Evolutionary conservation across 176 grass and related monocot genomes (phyloP).

Genomic region (Carex cristatella): DNA sequence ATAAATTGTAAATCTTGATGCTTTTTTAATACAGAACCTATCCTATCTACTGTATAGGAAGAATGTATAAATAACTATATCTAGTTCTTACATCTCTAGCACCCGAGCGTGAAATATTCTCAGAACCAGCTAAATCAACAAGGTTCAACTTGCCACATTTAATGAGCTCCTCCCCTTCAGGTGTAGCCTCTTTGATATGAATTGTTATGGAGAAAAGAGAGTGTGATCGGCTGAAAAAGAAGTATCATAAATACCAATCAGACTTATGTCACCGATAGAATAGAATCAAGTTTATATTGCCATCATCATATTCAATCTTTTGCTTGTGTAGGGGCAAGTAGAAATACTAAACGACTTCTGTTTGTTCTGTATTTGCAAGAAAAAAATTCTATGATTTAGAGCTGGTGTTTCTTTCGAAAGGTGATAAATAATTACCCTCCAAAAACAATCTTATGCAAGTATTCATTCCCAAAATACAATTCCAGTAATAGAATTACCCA

Average conservation of each 20-base stretch:
- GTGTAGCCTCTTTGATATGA: conserved; percentile 98
- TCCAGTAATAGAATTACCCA: background rate
- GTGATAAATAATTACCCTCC: background rate
- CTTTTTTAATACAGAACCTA: background rate
- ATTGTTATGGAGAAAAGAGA: conserved; percentile 98
- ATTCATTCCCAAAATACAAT: background rate
- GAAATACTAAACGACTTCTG: background rate
- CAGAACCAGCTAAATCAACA: conserved; percentile 91
- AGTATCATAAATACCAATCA: background rate
- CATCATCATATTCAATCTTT: background rate
- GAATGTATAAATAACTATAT: background rate
- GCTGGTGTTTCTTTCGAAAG: background rate
- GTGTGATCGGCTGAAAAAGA: conserved; percentile 79
- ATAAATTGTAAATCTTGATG: background rate
- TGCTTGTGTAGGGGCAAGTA: background rate
- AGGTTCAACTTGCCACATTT: conserved; percentile 97
- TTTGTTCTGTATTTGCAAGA: background rate
- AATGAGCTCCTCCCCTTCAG: conserved; percentile 97
- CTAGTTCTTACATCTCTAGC: conserved; percentile 66
- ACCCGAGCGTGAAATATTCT: conserved; percentile 95
- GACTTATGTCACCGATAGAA: background rate
- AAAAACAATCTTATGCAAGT: background rate
- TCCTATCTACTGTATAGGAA: background rate
- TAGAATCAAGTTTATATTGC: background rate
- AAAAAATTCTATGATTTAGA: background rate